A percentile compares a stretch with the other conserved stretches of the same genome.
These are phyloP conservation scores for Cystobasidium ongulense DNA, from an alignment of 768 basidiomycete species.

Conservation along the genomic window DNA sequence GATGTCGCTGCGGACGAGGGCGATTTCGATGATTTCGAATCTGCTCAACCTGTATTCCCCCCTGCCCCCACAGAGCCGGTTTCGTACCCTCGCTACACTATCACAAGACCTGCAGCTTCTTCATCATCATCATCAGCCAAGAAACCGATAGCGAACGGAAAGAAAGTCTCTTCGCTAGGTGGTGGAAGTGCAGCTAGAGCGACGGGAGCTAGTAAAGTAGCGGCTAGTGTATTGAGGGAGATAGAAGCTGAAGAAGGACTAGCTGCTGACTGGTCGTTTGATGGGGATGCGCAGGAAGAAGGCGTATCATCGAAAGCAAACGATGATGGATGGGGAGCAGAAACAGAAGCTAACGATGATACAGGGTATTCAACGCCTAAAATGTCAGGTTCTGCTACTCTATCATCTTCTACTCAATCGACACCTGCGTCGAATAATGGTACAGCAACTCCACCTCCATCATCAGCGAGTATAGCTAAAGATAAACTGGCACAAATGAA, in stretches of 20 bases:
- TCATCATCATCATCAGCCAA: neutral
- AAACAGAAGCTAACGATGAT: neutral
- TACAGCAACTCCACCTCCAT: neutral
- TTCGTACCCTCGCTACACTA: constrained; percentile 13
- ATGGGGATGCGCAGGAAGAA: neutral
- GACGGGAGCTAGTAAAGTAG: neutral
- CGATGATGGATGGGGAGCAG: neutral
- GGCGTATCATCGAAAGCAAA: neutral
- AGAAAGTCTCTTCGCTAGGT: constrained; percentile 1
- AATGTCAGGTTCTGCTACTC: neutral
- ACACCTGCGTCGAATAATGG: neutral
- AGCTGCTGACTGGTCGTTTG: constrained; percentile 22
- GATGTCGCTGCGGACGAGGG: constrained; percentile 87
- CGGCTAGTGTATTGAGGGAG: neutral
- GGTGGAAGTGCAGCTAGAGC: neutral
- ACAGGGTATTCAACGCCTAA: neutral
- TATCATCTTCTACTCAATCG: neutral
- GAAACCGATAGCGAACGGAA: neutral
- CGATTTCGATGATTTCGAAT: constrained; percentile 90
- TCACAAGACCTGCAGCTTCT: constrained; percentile 4
- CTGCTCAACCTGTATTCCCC: constrained; percentile 41
- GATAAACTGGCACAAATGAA: constrained; percentile 29
- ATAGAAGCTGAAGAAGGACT: constrained; percentile 13
- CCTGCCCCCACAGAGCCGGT: neutral
- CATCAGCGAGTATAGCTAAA: neutral